Base-by-base conservation (phyloP, 148 eudicot genomes). In the Chenopodium suecicum region DNA sequence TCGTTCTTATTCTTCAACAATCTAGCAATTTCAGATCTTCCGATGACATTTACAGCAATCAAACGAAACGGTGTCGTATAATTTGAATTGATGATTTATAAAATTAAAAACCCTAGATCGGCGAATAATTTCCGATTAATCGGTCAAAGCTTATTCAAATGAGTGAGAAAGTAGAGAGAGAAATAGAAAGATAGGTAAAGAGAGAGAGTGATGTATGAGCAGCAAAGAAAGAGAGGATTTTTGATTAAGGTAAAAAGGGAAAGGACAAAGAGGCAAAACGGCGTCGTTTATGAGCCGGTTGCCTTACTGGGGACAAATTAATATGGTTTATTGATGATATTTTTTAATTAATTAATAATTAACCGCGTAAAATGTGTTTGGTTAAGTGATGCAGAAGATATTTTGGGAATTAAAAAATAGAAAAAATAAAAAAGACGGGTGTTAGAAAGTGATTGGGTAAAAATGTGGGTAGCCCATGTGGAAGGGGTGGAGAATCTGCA, bases 271-370 rank as follows among this genome's bases (percentile, higher is more conserved):
- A 2, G 52, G 19, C 23, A 0, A 46, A 34, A 76, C 86, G 83
- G 16, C 78, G 86, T 77, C 86, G 86, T 84, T 60, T 76, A 23
- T 34, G 65, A 1, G 10, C 2, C 47, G 52, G 81, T 83, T 83
- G 85, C 81, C 46, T 72, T 62, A 72, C 70, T 63, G 86, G 86
- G 64, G 69, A 80, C 86, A 80, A 41, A 54, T 27, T 68, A 74
- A n/a, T 81, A 73, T 20, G 58, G 11, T 74, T 23, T 56, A 73
- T 73, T 41, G 44, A 41, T 41, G 44, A 13, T n/a, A 31, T 9
- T 41, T 41, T 70, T 22, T 7, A 37, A 70, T 32, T 37, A 29
- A 65, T 7, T 27, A 29, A 27, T 32, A 69, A 69, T 69, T 34
- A 8, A 69, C 46, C 73, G 73, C 73, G 46, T 32, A 69, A 56